A percentile compares a stretch with the other conserved stretches of the same genome.
phyloP scores from a whole-genome alignment of 805 yeast species.

The Sugiyamaella valdiviana region DNA sequence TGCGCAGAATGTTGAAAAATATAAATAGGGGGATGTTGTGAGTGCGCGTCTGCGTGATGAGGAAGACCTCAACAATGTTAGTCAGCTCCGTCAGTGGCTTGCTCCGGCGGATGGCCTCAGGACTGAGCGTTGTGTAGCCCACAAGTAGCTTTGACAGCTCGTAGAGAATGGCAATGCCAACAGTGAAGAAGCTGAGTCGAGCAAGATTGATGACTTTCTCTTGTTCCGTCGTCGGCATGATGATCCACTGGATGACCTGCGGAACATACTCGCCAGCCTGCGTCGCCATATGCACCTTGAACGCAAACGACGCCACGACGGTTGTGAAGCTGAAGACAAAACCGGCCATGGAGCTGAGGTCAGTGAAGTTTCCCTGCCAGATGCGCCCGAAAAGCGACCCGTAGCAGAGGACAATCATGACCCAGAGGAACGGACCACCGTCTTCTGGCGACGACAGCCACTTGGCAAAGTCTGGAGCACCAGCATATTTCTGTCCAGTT shows the following conservation, averaged over 20 bases:
- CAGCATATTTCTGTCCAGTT: constrained; percentile 76
- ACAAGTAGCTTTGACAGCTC: constrained; percentile 17
- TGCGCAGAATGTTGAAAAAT: constrained; percentile 30
- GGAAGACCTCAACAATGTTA: constrained; percentile 29
- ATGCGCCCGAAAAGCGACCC: constrained; percentile 20
- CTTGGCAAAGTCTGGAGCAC: constrained; percentile 44
- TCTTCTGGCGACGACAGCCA: constrained; percentile 29
- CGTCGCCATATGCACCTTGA: constrained; percentile 49
- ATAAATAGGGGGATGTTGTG: constrained; percentile 52
- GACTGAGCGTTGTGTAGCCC: constrained; percentile 1
- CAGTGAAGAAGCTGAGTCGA: constrained; percentile 25
- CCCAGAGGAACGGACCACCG: constrained; percentile 40
- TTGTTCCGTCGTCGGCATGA: constrained; percentile 12
- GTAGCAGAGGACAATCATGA: constrained; percentile 39
- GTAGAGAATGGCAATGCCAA: constrained; percentile 19
- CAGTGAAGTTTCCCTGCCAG: constrained; percentile 21
- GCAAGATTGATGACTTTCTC: constrained; percentile 24
- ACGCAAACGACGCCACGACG: constrained; percentile 42
- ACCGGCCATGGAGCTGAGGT: constrained; percentile 30
- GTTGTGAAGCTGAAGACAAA: constrained; percentile 45
- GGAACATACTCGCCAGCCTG: constrained; percentile 55
- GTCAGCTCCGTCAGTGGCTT: constrained; percentile 13
- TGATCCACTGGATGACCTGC: constrained; percentile 25
- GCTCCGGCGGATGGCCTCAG: background rate
- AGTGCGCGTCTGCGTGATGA: constrained; percentile 50